Evolutionary conservation across 225 moss, liverwort and hornwort species (phyloP).

Genomic region (Sphagnum tenellum): DNA sequence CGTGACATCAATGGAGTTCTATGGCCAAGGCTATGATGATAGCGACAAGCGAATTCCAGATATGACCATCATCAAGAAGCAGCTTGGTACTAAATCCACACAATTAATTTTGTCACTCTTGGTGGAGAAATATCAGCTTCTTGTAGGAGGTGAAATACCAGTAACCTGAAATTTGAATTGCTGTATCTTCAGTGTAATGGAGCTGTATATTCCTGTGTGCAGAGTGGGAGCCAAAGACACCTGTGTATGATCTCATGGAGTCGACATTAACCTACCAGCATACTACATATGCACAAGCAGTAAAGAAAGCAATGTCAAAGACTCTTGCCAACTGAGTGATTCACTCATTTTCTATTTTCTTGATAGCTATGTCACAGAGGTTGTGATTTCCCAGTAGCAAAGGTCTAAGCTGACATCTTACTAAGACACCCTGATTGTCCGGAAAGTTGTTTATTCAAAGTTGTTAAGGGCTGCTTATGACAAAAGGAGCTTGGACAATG

Average conservation of each 20-base stretch:
- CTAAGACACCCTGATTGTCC: no score
- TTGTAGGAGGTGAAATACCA: no score
- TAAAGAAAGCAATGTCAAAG: slow-evolving; percentile 15
- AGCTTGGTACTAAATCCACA: slow-evolving; percentile 16
- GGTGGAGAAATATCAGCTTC: no score
- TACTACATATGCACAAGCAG: slow-evolving; percentile 31
- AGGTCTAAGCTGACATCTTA: no score
- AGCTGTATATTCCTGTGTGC: background rate
- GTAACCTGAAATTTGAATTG: no score
- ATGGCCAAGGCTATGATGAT: slow-evolving; percentile 47
- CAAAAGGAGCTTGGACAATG: no score
- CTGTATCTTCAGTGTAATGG: no score
- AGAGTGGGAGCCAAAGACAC: slow-evolving; percentile 53
- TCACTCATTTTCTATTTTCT: background rate
- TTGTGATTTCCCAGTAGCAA: no score
- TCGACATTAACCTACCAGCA: slow-evolving; percentile 37
- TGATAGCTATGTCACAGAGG: no score
- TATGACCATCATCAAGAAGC: slow-evolving; percentile 29
- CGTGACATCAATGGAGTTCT: slow-evolving; percentile 34
- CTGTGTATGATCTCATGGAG: slow-evolving; percentile 40
- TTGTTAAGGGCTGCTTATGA: no score
- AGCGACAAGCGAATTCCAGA: slow-evolving; percentile 48
- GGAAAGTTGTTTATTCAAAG: no score
- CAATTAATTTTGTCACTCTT: no score
- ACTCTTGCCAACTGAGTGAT: background rate